Conservation (phyloP, 768 basidiomycete genomes). For the Russula lepida region DNA sequence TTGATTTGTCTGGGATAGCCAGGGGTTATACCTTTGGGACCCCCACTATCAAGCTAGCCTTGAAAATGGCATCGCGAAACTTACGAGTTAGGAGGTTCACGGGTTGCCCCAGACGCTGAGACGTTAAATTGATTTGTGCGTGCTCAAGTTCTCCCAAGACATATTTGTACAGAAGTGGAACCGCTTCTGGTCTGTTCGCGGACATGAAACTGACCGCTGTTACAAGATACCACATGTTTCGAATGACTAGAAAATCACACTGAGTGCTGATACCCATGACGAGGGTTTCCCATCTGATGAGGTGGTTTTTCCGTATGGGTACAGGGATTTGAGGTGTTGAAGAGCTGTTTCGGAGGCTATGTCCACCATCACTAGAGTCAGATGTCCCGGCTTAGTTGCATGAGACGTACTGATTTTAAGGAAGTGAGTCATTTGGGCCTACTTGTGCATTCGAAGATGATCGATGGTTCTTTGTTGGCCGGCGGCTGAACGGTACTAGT, state of each 20-base stretch:
- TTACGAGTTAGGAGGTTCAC: slow-evolving; percentile 42
- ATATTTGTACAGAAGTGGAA: slow-evolving; percentile 45
- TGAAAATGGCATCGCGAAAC: slow-evolving; percentile 55
- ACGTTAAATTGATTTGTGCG: slow-evolving; percentile 20
- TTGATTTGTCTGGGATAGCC: background rate
- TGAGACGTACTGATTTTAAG: background rate
- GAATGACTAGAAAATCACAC: slow-evolving; percentile 20
- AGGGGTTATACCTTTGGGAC: slow-evolving; percentile 42
- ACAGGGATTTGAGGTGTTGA: slow-evolving; percentile 36
- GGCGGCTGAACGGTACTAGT: too few relatives aligned
- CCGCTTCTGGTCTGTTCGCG: slow-evolving; percentile 50
- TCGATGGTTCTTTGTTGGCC: too few relatives aligned
- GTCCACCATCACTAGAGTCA: slow-evolving; percentile 24
- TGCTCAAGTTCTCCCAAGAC: slow-evolving; percentile 38
- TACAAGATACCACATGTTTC: slow-evolving; percentile 53
- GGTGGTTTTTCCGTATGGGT: slow-evolving; percentile 29
- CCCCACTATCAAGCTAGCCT: slow-evolving; percentile 48
- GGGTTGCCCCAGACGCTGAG: slow-evolving; percentile 19
- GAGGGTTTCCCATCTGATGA: slow-evolving; percentile 12
- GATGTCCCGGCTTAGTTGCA: too few relatives aligned
- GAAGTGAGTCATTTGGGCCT: background rate
- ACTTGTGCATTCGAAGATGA: background rate
- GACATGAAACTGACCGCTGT: slow-evolving; percentile 49
- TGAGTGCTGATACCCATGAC: background rate
- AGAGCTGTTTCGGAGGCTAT: slow-evolving; percentile 39